Evolutionary conservation across 257 asterid species (phyloP), one percentile per base, ranked within the genome.

Genomic region (Ballota nigra): DNA sequence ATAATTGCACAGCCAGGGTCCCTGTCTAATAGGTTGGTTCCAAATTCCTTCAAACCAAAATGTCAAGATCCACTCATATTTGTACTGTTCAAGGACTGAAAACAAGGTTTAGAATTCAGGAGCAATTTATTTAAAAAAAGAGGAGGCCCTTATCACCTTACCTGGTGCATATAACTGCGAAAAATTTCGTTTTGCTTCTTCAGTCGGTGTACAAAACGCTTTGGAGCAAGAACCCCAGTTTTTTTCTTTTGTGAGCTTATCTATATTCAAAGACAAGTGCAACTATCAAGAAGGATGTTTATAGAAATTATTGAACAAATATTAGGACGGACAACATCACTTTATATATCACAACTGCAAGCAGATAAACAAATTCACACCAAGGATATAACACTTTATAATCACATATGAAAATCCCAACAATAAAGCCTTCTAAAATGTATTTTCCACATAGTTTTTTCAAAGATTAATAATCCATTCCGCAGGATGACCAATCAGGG

Each of bases 121-220:
- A 63, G 5, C 22, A 41, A 64, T 22, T 6, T 6, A 31, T 24
- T 18, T 79, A 0, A 60, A 62, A n/a, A 55, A 62, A 12, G 26
- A 19, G 22, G 20, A 51, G 33, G 33, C 10, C 33, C 26, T 20
- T 72, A 64, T 36, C 66, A 62, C 51, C 82, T 80, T 78, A 92
- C 98, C 97, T 92, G 98, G 77, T 92, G 98, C 98, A 92, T 92
- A 71, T 85, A 90, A 78, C 98, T 87, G 75, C 98, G 98, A 56
- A 92, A 92, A 66, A 88, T 84, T 71, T 92, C 98, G 77, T 90
- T 86, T 81, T 90, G 96, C 86, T 87, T 92, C 83, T 83, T 90
- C 82, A 92, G 81, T 79, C 95, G 86, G 76, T 92, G 98, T 41
- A 92, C 95, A 26, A 92, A 92, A 71, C 98, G 98, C 84, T 88